These are phyloP conservation scores for Fusarium sp. DNA, from an alignment of 2,329 filamentous ascomycete species.

Conservation along the genomic window DNA sequence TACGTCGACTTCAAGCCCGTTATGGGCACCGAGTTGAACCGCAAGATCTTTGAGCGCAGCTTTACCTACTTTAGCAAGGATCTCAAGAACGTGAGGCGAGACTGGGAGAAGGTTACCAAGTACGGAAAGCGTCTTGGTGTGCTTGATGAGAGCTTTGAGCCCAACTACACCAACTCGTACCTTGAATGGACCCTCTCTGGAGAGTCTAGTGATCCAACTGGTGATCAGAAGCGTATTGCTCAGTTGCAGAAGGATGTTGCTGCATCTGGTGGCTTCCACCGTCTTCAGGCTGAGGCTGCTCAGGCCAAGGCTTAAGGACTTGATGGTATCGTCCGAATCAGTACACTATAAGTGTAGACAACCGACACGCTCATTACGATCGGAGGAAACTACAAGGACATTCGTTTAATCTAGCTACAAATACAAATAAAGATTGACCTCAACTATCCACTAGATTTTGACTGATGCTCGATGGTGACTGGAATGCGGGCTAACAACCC, in stretches of 20 bases:
- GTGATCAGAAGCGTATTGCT: constrained; percentile 80
- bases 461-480: neutral
- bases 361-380: constrained; percentile 26
- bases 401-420: constrained; percentile 17
- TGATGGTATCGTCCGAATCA: neutral
- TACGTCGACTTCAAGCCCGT: constrained; percentile 78
- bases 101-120: constrained; percentile 81
- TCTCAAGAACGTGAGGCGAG: constrained; percentile 77
- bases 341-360: neutral
- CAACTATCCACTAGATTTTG: neutral
- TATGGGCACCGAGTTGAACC: constrained; percentile 75
- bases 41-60: constrained; percentile 83
- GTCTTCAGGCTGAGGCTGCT: constrained; percentile 51
- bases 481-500: neutral
- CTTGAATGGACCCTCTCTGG: constrained; percentile 72
- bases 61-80: constrained; percentile 81
- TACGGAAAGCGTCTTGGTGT: constrained; percentile 81
- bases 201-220: constrained; percentile 74
- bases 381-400: constrained; percentile 17
- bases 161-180: constrained; percentile 81
- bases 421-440: constrained; percentile 17
- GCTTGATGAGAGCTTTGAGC: constrained; percentile 68
- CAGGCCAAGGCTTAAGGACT: constrained; percentile 30
- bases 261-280: constrained; percentile 70
- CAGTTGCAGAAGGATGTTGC: constrained; percentile 75